Percentiles rank a stretch among this genome's conserved stretches.
phyloP scores from a whole-genome alignment of 75 land plant genomes.

The Pinus albicaulis region DNA sequence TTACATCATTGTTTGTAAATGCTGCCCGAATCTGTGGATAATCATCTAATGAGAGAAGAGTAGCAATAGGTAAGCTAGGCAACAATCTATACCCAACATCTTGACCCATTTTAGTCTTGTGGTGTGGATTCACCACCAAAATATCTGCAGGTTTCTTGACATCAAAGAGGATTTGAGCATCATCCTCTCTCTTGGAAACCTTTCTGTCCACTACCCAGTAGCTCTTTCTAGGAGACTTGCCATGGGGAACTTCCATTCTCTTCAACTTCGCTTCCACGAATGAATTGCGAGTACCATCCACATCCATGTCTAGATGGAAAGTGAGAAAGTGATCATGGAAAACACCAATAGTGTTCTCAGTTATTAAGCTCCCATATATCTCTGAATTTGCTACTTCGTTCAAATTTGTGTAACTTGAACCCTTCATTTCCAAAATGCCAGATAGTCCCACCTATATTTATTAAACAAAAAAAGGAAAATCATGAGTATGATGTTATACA shows the following conservation, averaged over 20 bases:
- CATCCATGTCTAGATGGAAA: constrained; percentile 62
- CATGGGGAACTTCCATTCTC: constrained; percentile 14
- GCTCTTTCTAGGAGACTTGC: constrained; percentile 45
- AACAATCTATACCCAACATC: constrained; percentile 56
- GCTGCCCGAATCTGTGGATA: constrained; percentile 59
- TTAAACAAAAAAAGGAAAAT: no score
- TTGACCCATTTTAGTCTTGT: constrained; percentile 57
- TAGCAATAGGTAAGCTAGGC: constrained; percentile 20
- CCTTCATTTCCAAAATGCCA: constrained; percentile 52
- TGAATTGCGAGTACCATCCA: constrained; percentile 63
- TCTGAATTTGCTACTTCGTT: constrained; percentile 17
- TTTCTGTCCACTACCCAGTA: constrained; percentile 51
- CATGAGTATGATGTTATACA: no score
- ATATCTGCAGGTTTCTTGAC: constrained; percentile 41
- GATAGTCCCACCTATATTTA: constrained; percentile 45
- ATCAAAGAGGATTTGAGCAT: constrained; percentile 39
- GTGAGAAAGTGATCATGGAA: constrained; percentile 69
- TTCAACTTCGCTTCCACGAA: constrained; percentile 53
- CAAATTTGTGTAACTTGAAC: constrained; percentile 27
- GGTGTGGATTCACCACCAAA: constrained; percentile 44
- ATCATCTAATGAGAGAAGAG: constrained; percentile 43
- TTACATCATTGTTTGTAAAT: constrained; percentile 41
- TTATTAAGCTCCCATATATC: constrained; percentile 43
- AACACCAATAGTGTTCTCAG: constrained; percentile 57
- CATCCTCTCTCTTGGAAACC: constrained; percentile 50